Evolutionary conservation across 2,329 filamentous ascomycete species (phyloP).

Genomic region (Xylariomycetidae sp.): DNA sequence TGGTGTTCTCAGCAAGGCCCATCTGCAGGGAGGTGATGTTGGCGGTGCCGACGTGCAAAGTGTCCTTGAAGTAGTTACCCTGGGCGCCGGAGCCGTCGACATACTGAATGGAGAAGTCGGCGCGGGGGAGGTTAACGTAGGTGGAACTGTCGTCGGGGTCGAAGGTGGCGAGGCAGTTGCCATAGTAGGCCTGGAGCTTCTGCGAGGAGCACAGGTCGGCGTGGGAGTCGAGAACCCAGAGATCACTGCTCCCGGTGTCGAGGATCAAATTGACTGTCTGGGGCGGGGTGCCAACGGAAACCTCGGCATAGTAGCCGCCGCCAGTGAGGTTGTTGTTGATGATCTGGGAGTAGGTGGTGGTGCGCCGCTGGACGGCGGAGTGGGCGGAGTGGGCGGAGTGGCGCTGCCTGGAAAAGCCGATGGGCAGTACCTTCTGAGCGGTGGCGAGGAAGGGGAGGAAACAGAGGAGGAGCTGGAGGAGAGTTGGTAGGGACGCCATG

Average conservation of each 20-base stretch:
- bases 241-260: constrained; percentile 59
- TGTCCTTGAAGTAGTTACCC: constrained; percentile 54
- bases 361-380: constrained; percentile 14
- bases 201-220: constrained; percentile 34
- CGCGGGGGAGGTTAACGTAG: constrained; percentile 34
- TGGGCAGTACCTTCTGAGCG: constrained; percentile 20
- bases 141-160: constrained; percentile 41
- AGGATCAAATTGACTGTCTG: constrained; percentile 50
- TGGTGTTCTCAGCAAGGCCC: constrained; percentile 44
- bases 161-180: constrained; percentile 35
- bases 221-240: constrained; percentile 44
- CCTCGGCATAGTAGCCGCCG: constrained; percentile 51
- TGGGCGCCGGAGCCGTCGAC: constrained; percentile 48
- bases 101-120: constrained; percentile 55
- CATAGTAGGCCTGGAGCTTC: constrained; percentile 28
- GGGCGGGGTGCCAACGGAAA: constrained; percentile 52
- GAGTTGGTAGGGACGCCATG: constrained; percentile 15
- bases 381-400: constrained; percentile 2
- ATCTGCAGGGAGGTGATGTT: constrained; percentile 47
- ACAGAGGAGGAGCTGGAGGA: constrained; percentile 11
- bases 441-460: constrained; percentile 7
- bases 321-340: constrained; percentile 49
- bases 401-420: constrained; percentile 17
- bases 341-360: constrained; percentile 27
- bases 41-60: constrained; percentile 44